A percentile compares a stretch with the other conserved stretches of the same genome.
phyloP scores from a whole-genome alignment of 768 basidiomycete genomes.

The Boletus tylopilopsis region DNA sequence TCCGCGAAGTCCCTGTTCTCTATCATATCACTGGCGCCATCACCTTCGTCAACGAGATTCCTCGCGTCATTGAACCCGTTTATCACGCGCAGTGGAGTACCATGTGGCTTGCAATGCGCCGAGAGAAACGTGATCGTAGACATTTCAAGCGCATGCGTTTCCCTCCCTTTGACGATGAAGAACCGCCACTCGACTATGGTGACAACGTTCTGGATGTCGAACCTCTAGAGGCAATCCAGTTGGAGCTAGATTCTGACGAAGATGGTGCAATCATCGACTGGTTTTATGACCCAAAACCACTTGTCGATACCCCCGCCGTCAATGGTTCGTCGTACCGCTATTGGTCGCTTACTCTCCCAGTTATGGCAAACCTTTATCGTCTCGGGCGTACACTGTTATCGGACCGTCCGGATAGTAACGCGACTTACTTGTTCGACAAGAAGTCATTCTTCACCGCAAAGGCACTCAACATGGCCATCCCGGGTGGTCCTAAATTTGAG shows the following conservation, averaged over 20 bases:
- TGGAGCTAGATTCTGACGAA: slow-evolving; percentile 91
- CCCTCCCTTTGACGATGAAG: slow-evolving; percentile 99
- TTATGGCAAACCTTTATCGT: slow-evolving; percentile 96
- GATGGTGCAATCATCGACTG: slow-evolving; percentile 91
- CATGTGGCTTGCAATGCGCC: slow-evolving; percentile 99
- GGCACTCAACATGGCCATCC: slow-evolving; percentile 94
- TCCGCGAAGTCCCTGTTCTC: slow-evolving; percentile 95
- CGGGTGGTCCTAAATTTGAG: slow-evolving; percentile 98
- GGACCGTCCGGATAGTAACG: slow-evolving; percentile 87
- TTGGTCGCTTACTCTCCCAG: slow-evolving; percentile 89
- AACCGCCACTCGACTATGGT: slow-evolving; percentile 97
- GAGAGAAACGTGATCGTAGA: slow-evolving; percentile 96
- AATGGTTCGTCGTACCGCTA: slow-evolving; percentile 92
- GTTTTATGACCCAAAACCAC: slow-evolving; percentile 98
- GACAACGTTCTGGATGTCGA: slow-evolving; percentile 99
- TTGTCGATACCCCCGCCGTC: slow-evolving; percentile 84
- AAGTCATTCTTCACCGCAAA: slow-evolving; percentile 98
- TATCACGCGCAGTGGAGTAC: slow-evolving; percentile 99
- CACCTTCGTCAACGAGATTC: slow-evolving; percentile 98
- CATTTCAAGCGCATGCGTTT: slow-evolving; percentile 99
- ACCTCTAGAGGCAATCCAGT: slow-evolving; percentile 94
- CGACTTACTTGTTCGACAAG: slow-evolving; percentile 94
- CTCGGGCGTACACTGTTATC: slow-evolving; percentile 91
- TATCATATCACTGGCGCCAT: slow-evolving; percentile 99
- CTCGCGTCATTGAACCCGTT: slow-evolving; percentile 93